phyloP scores from a whole-genome alignment of 352 stramenopile species.

The Phytophthora hibernalis region DNA sequence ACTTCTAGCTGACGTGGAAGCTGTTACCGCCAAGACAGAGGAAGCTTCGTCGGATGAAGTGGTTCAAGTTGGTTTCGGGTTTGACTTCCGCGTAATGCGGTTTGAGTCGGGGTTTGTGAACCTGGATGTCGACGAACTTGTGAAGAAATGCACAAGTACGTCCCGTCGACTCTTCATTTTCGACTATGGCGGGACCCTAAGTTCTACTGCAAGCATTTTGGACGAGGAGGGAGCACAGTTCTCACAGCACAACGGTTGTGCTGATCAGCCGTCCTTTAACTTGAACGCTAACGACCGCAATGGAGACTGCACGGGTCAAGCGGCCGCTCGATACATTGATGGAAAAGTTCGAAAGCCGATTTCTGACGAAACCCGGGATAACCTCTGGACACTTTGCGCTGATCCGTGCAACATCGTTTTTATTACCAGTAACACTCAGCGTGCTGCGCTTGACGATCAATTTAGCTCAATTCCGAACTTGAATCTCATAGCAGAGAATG shows the following conservation, averaged over 20 bases:
- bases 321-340: slow-evolving; percentile 56
- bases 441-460: slow-evolving; percentile 61
- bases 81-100: slow-evolving; percentile 96
- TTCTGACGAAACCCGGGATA: slow-evolving; percentile 59
- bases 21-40: slow-evolving; percentile 55
- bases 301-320: slow-evolving; percentile 33
- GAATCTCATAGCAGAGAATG: slow-evolving; percentile 75
- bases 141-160: slow-evolving; percentile 75
- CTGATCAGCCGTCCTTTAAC: slow-evolving; percentile 12
- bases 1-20: slow-evolving; percentile 95
- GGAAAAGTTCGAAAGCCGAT: slow-evolving; percentile 75
- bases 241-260: slow-evolving; percentile 11
- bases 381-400: slow-evolving; percentile 58
- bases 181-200: slow-evolving; percentile 98
- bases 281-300: slow-evolving; percentile 17
- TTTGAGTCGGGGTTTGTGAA: slow-evolving; percentile 95
- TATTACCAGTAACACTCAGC: slow-evolving; percentile 66
- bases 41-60: slow-evolving; percentile 62
- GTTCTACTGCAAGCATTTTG: slow-evolving; percentile 68
- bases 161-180: slow-evolving; percentile 93
- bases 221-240: slow-evolving; percentile 73
- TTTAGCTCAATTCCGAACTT: slow-evolving; percentile 58
- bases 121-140: slow-evolving; percentile 91
- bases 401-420: slow-evolving; percentile 79
- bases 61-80: slow-evolving; percentile 93